These are phyloP conservation scores for Raffaelea deltoideospora DNA, from an alignment of 2,329 filamentous ascomycete genomes.

Conservation along the genomic window DNA sequence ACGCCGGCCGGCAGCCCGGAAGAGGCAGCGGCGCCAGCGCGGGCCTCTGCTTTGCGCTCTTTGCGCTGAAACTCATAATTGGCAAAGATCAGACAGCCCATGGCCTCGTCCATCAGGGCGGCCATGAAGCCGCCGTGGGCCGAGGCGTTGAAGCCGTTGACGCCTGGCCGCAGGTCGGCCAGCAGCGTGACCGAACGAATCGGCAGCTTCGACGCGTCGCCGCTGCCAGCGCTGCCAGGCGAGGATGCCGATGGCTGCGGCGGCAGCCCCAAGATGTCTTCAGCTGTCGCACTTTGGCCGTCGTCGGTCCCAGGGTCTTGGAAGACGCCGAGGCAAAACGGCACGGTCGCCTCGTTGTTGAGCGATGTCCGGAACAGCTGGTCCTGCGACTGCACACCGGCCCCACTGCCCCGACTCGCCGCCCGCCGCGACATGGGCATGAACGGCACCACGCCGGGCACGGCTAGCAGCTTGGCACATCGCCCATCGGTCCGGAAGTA, in stretches of 20 bases:
- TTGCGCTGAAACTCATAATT: slow-evolving; percentile 9
- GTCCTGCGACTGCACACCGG: slow-evolving; percentile 4
- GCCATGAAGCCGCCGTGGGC: slow-evolving; percentile 13
- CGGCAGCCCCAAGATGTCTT: too few species aligned
- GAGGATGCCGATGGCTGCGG: background rate
- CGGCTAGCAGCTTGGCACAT: slow-evolving; percentile 5
- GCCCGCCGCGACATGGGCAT: background rate
- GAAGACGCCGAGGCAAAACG: slow-evolving; percentile 12
- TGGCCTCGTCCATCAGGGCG: slow-evolving; percentile 15
- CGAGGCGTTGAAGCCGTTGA: slow-evolving; percentile 13
- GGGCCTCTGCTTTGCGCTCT: background rate
- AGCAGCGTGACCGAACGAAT: slow-evolving; percentile 5
- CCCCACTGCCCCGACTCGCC: background rate
- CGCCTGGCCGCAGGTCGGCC: slow-evolving; percentile 11
- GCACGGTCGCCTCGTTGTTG: slow-evolving; percentile 9
- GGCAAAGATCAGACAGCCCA: slow-evolving; percentile 12
- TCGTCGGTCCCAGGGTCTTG: slow-evolving; percentile 8
- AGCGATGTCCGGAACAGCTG: slow-evolving; percentile 3
- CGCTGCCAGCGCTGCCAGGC: too few species aligned
- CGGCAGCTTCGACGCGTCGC: background rate
- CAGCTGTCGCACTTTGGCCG: too few species aligned
- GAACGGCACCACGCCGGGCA: background rate
- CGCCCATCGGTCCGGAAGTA: slow-evolving; percentile 5
- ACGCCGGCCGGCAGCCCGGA: background rate
- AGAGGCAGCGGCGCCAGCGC: too few species aligned